Base-by-base conservation (phyloP, 306 rosid genomes). In the Dalbergia cultrata region DNA sequence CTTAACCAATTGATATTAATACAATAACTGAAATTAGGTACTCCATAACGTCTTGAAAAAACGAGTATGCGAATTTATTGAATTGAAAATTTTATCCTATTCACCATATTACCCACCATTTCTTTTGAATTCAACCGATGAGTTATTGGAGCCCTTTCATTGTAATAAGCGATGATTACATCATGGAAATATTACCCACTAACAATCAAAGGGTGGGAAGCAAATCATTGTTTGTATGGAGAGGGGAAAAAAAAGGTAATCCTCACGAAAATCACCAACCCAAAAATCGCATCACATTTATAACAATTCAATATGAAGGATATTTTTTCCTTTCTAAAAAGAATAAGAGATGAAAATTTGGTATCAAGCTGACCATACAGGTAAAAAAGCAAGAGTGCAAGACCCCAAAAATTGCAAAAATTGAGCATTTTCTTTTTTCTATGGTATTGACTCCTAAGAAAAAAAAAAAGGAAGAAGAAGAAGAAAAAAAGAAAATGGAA, bases 181-280 rank as follows among this genome's bases (percentile, higher is more conserved):
- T 37, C 26, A 77, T 35, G 58, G 58, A 33, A 26, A 70, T 33
- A 52, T 16, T 59, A 14, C 78, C 69, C 61, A 64, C 59, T 73
- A 13, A 31, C 49, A 54, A 31, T 65, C 43, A 74, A 64, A 74
- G 69, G 12, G 14, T 44, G 13, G 33, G 49, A 66, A 45, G 41
- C 22, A 74, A 56, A 66, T 56, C 62, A 81, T 56, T 13, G 9
- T 11, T 61, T 61, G 18, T 17, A 50, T 50, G 11, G 21, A 56
- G 8, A 54, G 8, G 62, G 49, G 3, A 35, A 54, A 16, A 43
- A 12, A 5, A n/a, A 60, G 31, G 41, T 34, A 61, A 43, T 43
- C 49, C 49, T 11, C 70, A 13, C 31, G 71, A 59, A 70, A 79
- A 70, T 59, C 34, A 34, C 41, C 70, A 31, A 44, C 21, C 33